Base-by-base conservation (phyloP, 2,329 filamentous ascomycete genomes). In the Sclerotinia borealis region DNA sequence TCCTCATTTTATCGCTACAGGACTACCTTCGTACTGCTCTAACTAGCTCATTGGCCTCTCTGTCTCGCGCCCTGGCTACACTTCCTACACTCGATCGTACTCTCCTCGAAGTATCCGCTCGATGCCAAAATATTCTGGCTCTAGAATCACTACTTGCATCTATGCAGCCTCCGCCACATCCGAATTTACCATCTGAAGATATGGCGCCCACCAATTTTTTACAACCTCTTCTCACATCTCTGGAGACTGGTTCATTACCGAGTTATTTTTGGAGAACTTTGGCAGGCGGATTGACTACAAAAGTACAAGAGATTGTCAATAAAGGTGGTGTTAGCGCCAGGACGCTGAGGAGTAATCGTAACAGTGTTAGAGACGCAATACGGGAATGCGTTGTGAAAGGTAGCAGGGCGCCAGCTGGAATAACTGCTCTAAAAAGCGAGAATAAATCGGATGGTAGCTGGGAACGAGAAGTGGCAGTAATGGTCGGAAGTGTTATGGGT, bases 231-330 rank as follows among this genome's bases (percentile, higher is more conserved):
- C 83, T 96, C 10, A 79, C 84, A 13, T 81, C 88, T n/a, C 83
- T 99, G 9, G 95, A 98, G 76, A 96, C 92, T 0, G 86, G 90
- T 0, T 95, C 91, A 2, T 79, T 99, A 19, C 86, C 92, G 1
- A 93, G 90, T 0, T 96, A 93, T 75, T 99, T 96, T 78, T 99
- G 95, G 92, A 84, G 95, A 60, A 90, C 89, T 10, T 83, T 98
- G 71, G 95, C 95, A 0, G 86, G 89, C 0, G 88, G 86, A 63
- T 80, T 98, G 64, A 85, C 89, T 4, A 80, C 86, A 0, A 84
- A 91, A 27, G 92, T 96, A 0, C 88, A 92, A 75, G 93, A 98
- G 68, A 91, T 98, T 50, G 76, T 96, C 63, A 86, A 83, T 65
- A 85, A 91, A 64, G 93, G 93, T 2, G 93, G 95, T 0, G 89